Evolutionary conservation across 23 red algal species (phyloP), one percentile per base, ranked within the genome.

Genomic region (Gracilaria domingensis): DNA sequence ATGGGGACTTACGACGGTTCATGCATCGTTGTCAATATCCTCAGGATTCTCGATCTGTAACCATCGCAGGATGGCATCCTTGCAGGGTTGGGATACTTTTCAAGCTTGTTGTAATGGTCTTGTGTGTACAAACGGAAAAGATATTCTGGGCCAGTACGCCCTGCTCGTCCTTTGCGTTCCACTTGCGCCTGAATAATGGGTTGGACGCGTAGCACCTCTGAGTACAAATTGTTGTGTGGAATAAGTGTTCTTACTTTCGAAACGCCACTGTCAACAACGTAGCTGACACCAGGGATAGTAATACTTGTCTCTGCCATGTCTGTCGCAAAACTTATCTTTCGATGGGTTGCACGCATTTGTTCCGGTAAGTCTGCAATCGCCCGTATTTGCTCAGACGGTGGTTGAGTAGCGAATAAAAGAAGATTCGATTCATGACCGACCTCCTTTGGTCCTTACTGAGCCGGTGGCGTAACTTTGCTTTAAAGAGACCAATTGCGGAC

Each of bases 251-350:
- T 76, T 23, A 91, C 85, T 55, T 99, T 99, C 30, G 81, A 80
- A 54, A 99, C 40, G 7, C 97, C 97, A 25, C 80, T 79, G 69
- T 99, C 97, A 18, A 99, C 88, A 32, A 99, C 97, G 72, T 88
- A 99, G 39, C 47, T 66, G n/a, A 99, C 69, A 47, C 84, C 84
- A 87, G 93, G 91, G 58, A 99, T 99, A 25, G 97, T 99, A 9
- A 99, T 57, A 79, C 88, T 93, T 38, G 97, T 99, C 39, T 99
- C 97, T 9, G 97, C 97, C 13, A 99, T 91, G 66, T 99, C 96
- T 50, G 97, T 99, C 9, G 94, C 66, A 82, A 99, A 96, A 14
- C 96, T 95, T 17, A 95, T 84, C 80, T 99, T 99, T 12, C 97
- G 84, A 18, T 77, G 82, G 14, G 53, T 83, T 25, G 26, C 61